Base-by-base conservation (phyloP, 129 eudicot species). In the Pittosporum tobira region DNA sequence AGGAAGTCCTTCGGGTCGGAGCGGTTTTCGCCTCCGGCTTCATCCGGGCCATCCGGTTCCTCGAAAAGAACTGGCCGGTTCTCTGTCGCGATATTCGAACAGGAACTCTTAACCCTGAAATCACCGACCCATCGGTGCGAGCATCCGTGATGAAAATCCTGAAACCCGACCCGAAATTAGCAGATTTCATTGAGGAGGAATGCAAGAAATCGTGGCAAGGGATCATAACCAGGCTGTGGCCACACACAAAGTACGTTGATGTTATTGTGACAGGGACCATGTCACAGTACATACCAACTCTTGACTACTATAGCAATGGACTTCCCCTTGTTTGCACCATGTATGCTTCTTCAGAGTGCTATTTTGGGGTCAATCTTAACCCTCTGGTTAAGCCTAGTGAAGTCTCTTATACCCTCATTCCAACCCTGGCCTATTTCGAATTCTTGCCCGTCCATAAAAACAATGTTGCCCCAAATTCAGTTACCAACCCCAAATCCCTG, bases 281-380 rank as follows among this genome's bases (percentile, higher is more conserved):
- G 94, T 84, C 94, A 54, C 94, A 84, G 45, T 84, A 84, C 20
- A 84, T 84, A 22, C 94, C 85, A 0, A 81, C 85, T n/a, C 88
- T 85, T 43, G 94, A 81, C 51, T 78, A 75, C 46, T 85, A 81
- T 16, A 76, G 89, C 30, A 78, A 81, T 59, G 89, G 85, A 4
- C 83, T 85, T 6, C 89, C 94, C 12, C 85, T 81, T 63, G 94
- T 85, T 23, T 77, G 85, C 72, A 78, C 88, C 30, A 81, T 77
- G 84, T 85, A 85, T 61, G 94, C 88, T 18, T 85, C 94, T 0
- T 85, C 94, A 0, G 94, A 85, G 54, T 85, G 94, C 57, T 85
- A 66, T 19, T 85, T 85, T 44, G 94, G 94, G 0, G 79, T 85
- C 18, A 85, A 81, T 15, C 70, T 85, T 7, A 78, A 85, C 75